Base-by-base conservation (phyloP, 805 yeast species). In the Isabelozyma rhagii region DNA sequence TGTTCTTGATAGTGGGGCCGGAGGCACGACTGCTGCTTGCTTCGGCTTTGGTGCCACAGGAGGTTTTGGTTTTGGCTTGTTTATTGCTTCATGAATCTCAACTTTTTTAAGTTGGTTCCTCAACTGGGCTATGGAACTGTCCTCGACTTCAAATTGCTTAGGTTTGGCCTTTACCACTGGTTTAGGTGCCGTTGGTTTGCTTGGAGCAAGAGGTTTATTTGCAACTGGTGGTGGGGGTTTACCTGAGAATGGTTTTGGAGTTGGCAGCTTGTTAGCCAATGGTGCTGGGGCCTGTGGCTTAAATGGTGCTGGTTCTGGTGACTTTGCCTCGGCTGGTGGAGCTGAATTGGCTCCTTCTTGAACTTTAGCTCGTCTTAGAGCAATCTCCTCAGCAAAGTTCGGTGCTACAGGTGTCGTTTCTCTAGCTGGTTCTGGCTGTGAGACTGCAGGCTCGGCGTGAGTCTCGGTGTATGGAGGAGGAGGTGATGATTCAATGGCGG, bases 301-400 rank as follows among this genome's bases (percentile, higher is more conserved):
- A 3, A 29, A 10, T 29, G 36, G 4, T 2, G 10, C 36, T 31
- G 36, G 8, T 31, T 5, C n/a, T 31, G 36, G 8, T 3, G 10
- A 13, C 5, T 9, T 9, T 4, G 6, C 8, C 21, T 11, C 21
- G 8, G 1, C 10, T 39, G 8, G 3, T 21, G 39, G 38, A 28
- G 15, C 41, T 27, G 51, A 40, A 3, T 36, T 41, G 4, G 46
- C 27, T 36, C 34, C 41, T 39, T 17, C 21, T 39, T 39, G 18
- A 4, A n/a, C 14, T 39, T 39, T 9, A 9, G 36, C n/a, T 31
- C 36, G 5, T 31, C 36, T 45, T 39, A 38, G 36, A 9, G 69
- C 64, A 34, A 66, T 67, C 42, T 66, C 63, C 17, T 55, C 61
- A 5, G 70, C 70, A 57, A 65, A 65, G 44, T 65, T 66, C 5